These are phyloP conservation scores for Westerdykella aurantiaca DNA, from an alignment of 2,329 filamentous ascomycete species.

Conservation along the genomic window DNA sequence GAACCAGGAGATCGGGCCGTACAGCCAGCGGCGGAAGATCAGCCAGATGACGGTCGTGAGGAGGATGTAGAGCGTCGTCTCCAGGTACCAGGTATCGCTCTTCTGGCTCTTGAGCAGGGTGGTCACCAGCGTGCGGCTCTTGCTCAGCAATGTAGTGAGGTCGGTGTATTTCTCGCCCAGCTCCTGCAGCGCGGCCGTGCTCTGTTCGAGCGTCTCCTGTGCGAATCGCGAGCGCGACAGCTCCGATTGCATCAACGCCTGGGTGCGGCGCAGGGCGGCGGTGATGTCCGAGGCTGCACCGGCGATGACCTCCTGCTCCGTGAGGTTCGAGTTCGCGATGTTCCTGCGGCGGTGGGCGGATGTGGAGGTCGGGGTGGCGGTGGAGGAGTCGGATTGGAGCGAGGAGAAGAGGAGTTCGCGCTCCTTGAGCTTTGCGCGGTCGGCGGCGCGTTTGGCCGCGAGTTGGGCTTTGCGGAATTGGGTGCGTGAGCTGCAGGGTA, in stretches of 20 bases:
- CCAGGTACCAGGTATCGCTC: conserved; percentile 96
- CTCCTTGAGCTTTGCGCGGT: conserved; percentile 68
- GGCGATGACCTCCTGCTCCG: conserved; percentile 66
- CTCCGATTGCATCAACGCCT: conserved; percentile 79
- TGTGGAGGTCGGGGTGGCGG: conserved; percentile 25
- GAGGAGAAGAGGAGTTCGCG: conserved; percentile 68
- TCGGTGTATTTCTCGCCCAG: conserved; percentile 75
- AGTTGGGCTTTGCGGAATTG: conserved; percentile 80
- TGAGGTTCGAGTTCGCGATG: conserved; percentile 46
- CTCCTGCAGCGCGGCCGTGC: conserved; percentile 72
- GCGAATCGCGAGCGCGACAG: conserved; percentile 83
- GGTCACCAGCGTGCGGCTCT: conserved; percentile 67
- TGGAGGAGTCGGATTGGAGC: conserved; percentile 45
- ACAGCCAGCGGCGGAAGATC: conserved; percentile 74
- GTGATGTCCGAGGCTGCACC: conserved; percentile 80
- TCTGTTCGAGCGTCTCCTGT: conserved; percentile 79
- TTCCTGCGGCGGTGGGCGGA: conserved; percentile 34
- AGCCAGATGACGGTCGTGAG: conserved; percentile 76
- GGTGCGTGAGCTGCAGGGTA: conserved; percentile 47
- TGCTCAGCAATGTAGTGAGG: conserved; percentile 70
- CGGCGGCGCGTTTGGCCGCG: conserved; percentile 67
- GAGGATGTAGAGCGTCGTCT: conserved; percentile 81
- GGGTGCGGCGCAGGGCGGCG: conserved; percentile 72
- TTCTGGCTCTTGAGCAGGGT: conserved; percentile 83
- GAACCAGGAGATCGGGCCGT: conserved; percentile 86